Conservation (phyloP, 352 stramenopile species). For the Thalassiosira hispida region DNA sequence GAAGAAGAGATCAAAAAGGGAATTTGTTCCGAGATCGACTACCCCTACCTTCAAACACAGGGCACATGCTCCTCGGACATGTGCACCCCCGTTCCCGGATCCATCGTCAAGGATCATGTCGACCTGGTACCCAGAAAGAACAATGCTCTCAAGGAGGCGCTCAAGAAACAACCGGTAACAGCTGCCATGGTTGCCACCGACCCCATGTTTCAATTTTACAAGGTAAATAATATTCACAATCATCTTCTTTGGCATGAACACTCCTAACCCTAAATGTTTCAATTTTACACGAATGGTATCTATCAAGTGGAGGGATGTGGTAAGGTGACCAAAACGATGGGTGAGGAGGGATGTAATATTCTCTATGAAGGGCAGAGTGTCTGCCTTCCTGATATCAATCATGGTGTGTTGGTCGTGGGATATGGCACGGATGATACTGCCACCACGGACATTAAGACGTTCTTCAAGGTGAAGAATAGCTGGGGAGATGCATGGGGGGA, state of each 20-base stretch:
- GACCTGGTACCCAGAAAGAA: conserved; percentile 89
- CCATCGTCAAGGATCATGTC: conserved; percentile 89
- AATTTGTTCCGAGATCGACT: conserved; percentile 94
- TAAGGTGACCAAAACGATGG: conserved; percentile 42
- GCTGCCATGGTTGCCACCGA: conserved; percentile 94
- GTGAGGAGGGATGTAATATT: conserved; percentile 21
- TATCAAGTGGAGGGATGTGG: conserved; percentile 37
- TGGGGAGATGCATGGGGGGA: conserved; percentile 93
- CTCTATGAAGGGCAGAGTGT: conserved; percentile 47
- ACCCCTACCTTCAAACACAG: conserved; percentile 89
- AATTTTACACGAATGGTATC: conserved; percentile 95
- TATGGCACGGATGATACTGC: conserved; percentile 91
- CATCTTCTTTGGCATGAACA: conserved; percentile 94
- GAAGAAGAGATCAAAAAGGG: conserved; percentile 92
- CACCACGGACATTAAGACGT: conserved; percentile 89
- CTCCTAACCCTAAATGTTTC: conserved; percentile 92
- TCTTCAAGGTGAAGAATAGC: conserved; percentile 94
- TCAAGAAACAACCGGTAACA: conserved; percentile 92
- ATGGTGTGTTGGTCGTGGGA: conserved; percentile 90
- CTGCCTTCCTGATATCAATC: conserved; percentile 71
- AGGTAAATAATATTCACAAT: too few relatives aligned
- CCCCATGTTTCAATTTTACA: conserved; percentile 96
- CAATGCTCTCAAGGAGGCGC: conserved; percentile 88
- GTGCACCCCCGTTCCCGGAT: conserved; percentile 86
- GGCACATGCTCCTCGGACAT: conserved; percentile 68